Evolutionary conservation across 176 grass and related monocot genomes (phyloP).

Genomic region (Leersia perrieri): DNA sequence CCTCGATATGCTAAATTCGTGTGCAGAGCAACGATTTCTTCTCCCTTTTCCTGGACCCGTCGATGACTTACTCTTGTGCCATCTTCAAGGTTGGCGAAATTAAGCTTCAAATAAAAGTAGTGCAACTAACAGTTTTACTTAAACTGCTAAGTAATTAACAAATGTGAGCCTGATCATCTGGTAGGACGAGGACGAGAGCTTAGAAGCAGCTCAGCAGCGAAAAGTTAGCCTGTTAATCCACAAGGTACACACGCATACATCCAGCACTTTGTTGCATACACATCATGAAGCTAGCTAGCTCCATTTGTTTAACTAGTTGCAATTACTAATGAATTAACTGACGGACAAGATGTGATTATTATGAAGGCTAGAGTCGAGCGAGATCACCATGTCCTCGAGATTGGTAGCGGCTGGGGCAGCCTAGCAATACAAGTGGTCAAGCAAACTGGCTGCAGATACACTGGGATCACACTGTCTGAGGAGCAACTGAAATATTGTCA

Average conservation of each 20-base stretch:
- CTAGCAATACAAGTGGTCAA: slow-evolving; percentile 77
- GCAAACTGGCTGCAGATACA: slow-evolving; percentile 88
- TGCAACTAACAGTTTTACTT: not conserved
- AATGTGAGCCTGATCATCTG: slow-evolving; percentile 17
- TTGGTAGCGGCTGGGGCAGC: slow-evolving; percentile 83
- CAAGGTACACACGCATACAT: slow-evolving; percentile 43
- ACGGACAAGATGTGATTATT: not conserved
- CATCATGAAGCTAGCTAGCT: not conserved
- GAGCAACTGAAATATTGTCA: slow-evolving; percentile 68
- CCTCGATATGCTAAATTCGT: not conserved
- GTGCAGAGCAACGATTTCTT: slow-evolving; percentile 80
- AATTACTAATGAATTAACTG: not conserved
- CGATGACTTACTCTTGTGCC: slow-evolving; percentile 87
- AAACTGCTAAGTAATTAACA: not conserved
- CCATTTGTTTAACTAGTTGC: not conserved
- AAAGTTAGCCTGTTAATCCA: slow-evolving; percentile 79
- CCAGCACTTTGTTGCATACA: not conserved
- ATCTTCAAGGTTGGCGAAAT: slow-evolving; percentile 54
- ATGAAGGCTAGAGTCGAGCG: slow-evolving; percentile 67
- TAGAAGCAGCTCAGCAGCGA: slow-evolving; percentile 64
- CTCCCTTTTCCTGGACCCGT: slow-evolving; percentile 76
- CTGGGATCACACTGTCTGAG: slow-evolving; percentile 78
- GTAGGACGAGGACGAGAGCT: slow-evolving; percentile 70
- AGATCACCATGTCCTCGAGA: slow-evolving; percentile 85
- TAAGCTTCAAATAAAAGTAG: not conserved